These are phyloP conservation scores for Sugiyamaella americana DNA, from an alignment of 805 yeast genomes.

Conservation along the genomic window DNA sequence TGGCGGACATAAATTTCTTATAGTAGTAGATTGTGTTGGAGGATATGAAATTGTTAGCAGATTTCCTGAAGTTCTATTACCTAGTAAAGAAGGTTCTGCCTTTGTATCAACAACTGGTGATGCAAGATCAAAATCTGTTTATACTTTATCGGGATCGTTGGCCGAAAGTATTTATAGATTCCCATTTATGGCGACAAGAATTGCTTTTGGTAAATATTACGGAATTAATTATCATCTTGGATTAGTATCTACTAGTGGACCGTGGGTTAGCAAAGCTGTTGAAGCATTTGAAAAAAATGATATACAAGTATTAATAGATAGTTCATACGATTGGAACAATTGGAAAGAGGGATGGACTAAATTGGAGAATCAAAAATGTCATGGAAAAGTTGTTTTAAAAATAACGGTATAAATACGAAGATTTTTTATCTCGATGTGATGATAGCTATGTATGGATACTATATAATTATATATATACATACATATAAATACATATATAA, in stretches of 20 bases:
- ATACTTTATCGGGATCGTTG: neutral
- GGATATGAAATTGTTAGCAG: slow-evolving; percentile 43
- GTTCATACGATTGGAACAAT: slow-evolving; percentile 45
- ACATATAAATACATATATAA: too few species aligned
- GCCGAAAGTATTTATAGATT: neutral
- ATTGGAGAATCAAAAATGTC: slow-evolving; percentile 43
- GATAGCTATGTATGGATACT: too few species aligned
- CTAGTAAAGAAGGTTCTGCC: slow-evolving; percentile 41
- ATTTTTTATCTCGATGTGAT: too few species aligned
- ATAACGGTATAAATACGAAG: slow-evolving; percentile 14
- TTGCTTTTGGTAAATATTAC: neutral
- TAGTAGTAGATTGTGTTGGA: slow-evolving; percentile 63
- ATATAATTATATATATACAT: too few species aligned
- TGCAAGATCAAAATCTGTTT: neutral
- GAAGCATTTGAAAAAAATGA: slow-evolving; percentile 43
- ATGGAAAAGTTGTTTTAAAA: slow-evolving; percentile 60
- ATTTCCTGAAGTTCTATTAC: slow-evolving; percentile 41
- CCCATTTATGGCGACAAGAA: neutral
- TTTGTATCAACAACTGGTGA: slow-evolving; percentile 59
- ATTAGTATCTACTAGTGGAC: neutral
- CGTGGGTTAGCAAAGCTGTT: slow-evolving; percentile 38
- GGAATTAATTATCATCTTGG: neutral
- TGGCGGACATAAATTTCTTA: slow-evolving; percentile 40
- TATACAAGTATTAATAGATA: slow-evolving; percentile 46
- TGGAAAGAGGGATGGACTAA: slow-evolving; percentile 46